Percentiles rank a stretch among this genome's conserved stretches.
phyloP scores from a whole-genome alignment of 1,139 yeast genomes.

The Blastobotrys petasosporus region DNA sequence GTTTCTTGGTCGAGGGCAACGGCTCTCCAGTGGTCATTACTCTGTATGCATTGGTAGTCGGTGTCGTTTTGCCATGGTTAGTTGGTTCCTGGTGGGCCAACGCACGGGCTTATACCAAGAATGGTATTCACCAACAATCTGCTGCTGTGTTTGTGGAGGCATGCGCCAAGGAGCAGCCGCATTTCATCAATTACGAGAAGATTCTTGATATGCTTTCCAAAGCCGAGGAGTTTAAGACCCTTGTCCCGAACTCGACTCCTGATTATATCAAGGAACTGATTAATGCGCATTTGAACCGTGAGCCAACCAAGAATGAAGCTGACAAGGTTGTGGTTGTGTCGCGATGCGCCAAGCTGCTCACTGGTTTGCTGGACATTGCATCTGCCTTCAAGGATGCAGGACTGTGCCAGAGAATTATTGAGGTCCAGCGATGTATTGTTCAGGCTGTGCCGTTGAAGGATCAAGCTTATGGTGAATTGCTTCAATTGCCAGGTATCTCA shows the following conservation, averaged over 20 bases:
- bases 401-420: constrained; percentile 54
- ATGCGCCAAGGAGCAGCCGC: constrained; percentile 65
- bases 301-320: constrained; percentile 37
- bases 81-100: constrained; percentile 89
- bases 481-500: constrained; percentile 73
- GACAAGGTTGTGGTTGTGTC: constrained; percentile 55
- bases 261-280: constrained; percentile 49
- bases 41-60: constrained; percentile 66
- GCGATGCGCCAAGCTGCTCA: constrained; percentile 57
- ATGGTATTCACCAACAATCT: constrained; percentile 76
- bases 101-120: constrained; percentile 73
- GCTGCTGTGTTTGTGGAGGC: constrained; percentile 57
- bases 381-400: constrained; percentile 70
- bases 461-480: constrained; percentile 51
- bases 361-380: constrained; percentile 76
- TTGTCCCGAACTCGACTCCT: constrained; percentile 38
- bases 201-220: constrained; percentile 58
- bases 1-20: constrained; percentile 79
- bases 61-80: constrained; percentile 66
- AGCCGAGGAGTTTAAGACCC: constrained; percentile 54
- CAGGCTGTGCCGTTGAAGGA: constrained; percentile 67
- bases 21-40: constrained; percentile 64
- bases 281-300: constrained; percentile 52
- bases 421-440: constrained; percentile 63
- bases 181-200: constrained; percentile 51